Evolutionary conservation across 1,139 yeast species (phyloP).

Genomic region (Kodamaea arcana): DNA sequence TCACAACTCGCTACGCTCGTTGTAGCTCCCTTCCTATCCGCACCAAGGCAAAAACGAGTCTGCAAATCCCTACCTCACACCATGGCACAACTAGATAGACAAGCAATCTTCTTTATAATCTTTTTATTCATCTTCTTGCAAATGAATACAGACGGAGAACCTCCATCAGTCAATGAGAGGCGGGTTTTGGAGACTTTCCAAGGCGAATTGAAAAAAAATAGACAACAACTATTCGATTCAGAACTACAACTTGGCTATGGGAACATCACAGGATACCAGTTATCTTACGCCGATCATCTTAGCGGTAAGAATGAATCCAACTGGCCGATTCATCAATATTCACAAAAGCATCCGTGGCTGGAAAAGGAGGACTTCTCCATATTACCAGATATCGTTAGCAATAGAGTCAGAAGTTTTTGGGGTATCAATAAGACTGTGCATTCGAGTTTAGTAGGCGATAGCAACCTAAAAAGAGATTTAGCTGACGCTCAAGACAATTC

Average conservation of each 20-base stretch:
- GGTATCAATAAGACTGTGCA: slow-evolving; percentile 19
- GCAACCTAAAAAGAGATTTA: slow-evolving; percentile 5
- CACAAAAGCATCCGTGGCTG: slow-evolving; percentile 44
- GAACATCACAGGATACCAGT: slow-evolving; percentile 66
- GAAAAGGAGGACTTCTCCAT: slow-evolving; percentile 53
- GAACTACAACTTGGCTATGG: slow-evolving; percentile 57
- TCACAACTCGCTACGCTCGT: no score
- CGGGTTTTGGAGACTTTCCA: slow-evolving; percentile 27
- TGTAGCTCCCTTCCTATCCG: no score
- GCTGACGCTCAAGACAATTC: slow-evolving; percentile 13
- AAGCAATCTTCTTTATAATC: not conserved
- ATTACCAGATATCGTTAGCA: slow-evolving; percentile 56
- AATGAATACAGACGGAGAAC: not conserved
- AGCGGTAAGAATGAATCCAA: slow-evolving; percentile 41
- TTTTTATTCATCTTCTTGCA: slow-evolving; percentile 1
- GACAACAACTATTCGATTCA: slow-evolving; percentile 33
- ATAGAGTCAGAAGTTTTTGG: slow-evolving; percentile 49
- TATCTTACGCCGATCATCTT: slow-evolving; percentile 56
- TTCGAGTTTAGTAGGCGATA: slow-evolving; percentile 3
- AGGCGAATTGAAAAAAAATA: slow-evolving; percentile 27
- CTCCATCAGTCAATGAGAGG: slow-evolving; percentile 6
- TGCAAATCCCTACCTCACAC: not conserved
- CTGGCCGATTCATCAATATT: slow-evolving; percentile 53
- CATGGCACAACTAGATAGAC: slow-evolving; percentile 1
- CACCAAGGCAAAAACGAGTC: slow-evolving; percentile 1